Conservation (phyloP, 2,329 filamentous ascomycete species). For the Fonsecaea nubica region DNA sequence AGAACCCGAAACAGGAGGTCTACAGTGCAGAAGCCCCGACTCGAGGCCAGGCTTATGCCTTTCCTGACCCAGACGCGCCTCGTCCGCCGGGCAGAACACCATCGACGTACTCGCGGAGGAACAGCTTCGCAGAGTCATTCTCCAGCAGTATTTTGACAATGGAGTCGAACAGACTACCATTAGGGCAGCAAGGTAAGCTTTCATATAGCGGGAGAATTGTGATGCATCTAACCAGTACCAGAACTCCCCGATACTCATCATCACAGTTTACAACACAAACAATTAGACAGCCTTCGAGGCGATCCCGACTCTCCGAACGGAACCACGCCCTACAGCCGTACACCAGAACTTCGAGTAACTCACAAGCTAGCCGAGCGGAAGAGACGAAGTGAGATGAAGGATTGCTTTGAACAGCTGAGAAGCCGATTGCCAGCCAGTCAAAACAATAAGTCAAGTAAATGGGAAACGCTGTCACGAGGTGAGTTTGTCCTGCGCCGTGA, state of each 20-base stretch:
- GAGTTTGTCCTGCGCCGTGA: constrained; percentile 21
- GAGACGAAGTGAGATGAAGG: constrained; percentile 60
- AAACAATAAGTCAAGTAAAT: constrained; percentile 60
- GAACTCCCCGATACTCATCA: constrained; percentile 57
- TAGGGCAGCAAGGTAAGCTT: constrained; percentile 55
- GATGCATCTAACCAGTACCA: constrained; percentile 35
- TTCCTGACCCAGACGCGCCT: constrained; percentile 56
- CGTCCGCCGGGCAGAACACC: constrained; percentile 43
- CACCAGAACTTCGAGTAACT: constrained; percentile 57
- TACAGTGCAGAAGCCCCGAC: constrained; percentile 59
- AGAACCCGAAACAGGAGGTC: constrained; percentile 57
- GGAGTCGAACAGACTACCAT: constrained; percentile 60
- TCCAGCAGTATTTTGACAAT: constrained; percentile 58
- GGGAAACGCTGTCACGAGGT: constrained; percentile 59
- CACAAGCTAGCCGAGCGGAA: constrained; percentile 60
- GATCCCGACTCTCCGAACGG: constrained; percentile 52
- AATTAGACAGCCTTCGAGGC: constrained; percentile 55
- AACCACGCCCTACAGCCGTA: constrained; percentile 57
- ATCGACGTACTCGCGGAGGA: constrained; percentile 52
- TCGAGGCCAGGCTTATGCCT: constrained; percentile 58
- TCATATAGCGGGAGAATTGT: background rate
- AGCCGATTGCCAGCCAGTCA: constrained; percentile 53
- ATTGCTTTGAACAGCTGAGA: constrained; percentile 57
- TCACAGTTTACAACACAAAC: constrained; percentile 56
- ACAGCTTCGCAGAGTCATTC: constrained; percentile 56